These are phyloP conservation scores for Hydrangea macrophylla DNA, from an alignment of 148 eudicot genomes.

Conservation along the genomic window DNA sequence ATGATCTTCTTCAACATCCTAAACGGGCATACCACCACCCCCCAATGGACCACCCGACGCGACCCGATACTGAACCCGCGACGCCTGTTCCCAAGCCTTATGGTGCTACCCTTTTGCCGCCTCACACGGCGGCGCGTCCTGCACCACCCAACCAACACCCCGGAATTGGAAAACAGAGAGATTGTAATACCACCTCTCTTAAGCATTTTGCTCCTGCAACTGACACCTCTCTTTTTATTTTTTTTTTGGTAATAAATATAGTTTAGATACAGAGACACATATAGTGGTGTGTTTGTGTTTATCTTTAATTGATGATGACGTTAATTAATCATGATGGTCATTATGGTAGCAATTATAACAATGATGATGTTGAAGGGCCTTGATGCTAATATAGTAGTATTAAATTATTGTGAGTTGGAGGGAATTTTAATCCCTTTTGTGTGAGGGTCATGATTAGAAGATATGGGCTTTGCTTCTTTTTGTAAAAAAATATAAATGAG, in stretches of 20 bases:
- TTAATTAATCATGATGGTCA: constrained; percentile 33
- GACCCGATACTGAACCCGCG: constrained; percentile 51
- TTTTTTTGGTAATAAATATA: no score
- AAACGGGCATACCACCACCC: constrained; percentile 40
- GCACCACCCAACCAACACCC: constrained; percentile 52
- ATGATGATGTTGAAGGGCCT: constrained; percentile 1
- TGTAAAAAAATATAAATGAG: no score
- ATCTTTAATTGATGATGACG: constrained; percentile 13
- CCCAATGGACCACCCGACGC: constrained; percentile 57
- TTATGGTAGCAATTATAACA: constrained; percentile 30
- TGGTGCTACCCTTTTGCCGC: constrained; percentile 29
- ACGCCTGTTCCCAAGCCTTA: constrained; percentile 53
- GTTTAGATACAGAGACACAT: no score
- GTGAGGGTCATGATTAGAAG: constrained; percentile 33
- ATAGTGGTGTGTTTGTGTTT: neutral
- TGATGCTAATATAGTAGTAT: neutral
- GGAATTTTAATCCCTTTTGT: constrained; percentile 11
- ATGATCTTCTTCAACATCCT: constrained; percentile 50
- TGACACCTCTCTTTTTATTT: neutral
- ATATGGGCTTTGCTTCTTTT: neutral
- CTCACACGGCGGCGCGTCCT: constrained; percentile 33
- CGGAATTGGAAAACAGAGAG: constrained; percentile 34
- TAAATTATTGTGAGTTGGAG: neutral
- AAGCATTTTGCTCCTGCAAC: constrained; percentile 12
- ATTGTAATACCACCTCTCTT: constrained; percentile 22